Base-by-base conservation (phyloP, 116 monocot species). In the Trichopus zeylanicus region DNA sequence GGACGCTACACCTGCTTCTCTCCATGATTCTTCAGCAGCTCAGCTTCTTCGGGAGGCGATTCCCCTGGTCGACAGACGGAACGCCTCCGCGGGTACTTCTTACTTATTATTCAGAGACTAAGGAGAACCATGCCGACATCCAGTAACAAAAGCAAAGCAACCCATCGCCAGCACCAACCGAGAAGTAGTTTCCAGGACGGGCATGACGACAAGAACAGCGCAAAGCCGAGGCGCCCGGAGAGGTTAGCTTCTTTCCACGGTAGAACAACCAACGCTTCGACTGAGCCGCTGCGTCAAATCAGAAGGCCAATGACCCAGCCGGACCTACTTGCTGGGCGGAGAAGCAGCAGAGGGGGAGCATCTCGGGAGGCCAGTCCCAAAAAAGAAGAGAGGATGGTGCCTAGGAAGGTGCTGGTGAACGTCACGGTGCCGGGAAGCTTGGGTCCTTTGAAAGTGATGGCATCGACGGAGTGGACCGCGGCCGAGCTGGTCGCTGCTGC, bases 391-490 rank as follows among this genome's bases (percentile, higher is more conserved):
- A 76, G 57, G 46, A 54, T 70, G 15, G 78, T 78, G 20, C 32
- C 68, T 18, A 86, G n/a, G n/a, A n/a, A 86, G 71, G 67, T 85
- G 27, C 53, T 85, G 49, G 69, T 85, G 49, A 80, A 74, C 59
- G 80, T 85, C 58, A 67, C 73, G 33, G 77, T 85, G 62, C 77
- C 70, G 70, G 47, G 67, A 26, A 76, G 85, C 65, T 46, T 74
- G 29, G 78, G 85, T 48, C 60, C 80, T 26, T 32, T 85, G 47
- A 80, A 85, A 52, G 76, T 85, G 71, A 73, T 85, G 76, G 85
- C 85, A 12, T 73, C 68, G 9, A 58, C 77, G 42, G 74, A 77
- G 38, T 85, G 80, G 85, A 73, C 60, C 27, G 85, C 77, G 11
- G 32, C 32, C n/a, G 74, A 85, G 8, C 65, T 85, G 47, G 55